Evolutionary conservation across 345 rosid genomes (phyloP), one percentile per base, ranked within the genome.

Genomic region (Kernera saxatilis): DNA sequence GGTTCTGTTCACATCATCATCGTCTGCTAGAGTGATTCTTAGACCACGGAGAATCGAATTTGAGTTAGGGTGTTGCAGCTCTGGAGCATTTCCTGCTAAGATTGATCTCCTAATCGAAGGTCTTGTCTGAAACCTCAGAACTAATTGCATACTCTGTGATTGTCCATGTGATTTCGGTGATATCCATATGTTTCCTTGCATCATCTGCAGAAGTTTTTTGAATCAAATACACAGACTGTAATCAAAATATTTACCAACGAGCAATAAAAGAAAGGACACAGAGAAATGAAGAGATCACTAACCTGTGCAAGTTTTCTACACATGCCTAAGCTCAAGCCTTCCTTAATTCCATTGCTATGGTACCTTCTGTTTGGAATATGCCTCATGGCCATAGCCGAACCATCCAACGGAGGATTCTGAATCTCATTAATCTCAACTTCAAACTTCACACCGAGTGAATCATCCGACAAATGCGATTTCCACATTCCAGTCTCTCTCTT

Each of bases 241-340:
- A 32, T 2, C 4, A 44, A 36, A 62, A 25, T 17, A 12, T n/a
- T n/a, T 39, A 9, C 14, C 29, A 48, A 48, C 8, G 3, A 48
- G 53, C 30, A 19, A 45, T 8, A 18, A 8, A 23, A 35, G 2
- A 29, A 59, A 32, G 12, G 2, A 59, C 43, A 68, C 33, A 52
- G 33, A 55, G 64, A 62, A 1, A 18, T 36, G 44, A 62, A 46
- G 65, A 44, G 33, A 59, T 33, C 15, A 69, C 84, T 73, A 57
- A 94, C 99, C 90, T 85, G 90, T 60, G 88, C 99, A 73, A 94
- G 95, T 85, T 84, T 91, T 82, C 87, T 86, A 83, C 97, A 93
- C 85, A 89, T 83, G 46, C 79, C 87, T 81, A 93, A 87, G 79
- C 93, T 83, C 72, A 87, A 77, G 15, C 87, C 83, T 73, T 88